Evolutionary conservation across 768 basidiomycete species (phyloP).

Genomic region (Phanerochaete carnosa): DNA sequence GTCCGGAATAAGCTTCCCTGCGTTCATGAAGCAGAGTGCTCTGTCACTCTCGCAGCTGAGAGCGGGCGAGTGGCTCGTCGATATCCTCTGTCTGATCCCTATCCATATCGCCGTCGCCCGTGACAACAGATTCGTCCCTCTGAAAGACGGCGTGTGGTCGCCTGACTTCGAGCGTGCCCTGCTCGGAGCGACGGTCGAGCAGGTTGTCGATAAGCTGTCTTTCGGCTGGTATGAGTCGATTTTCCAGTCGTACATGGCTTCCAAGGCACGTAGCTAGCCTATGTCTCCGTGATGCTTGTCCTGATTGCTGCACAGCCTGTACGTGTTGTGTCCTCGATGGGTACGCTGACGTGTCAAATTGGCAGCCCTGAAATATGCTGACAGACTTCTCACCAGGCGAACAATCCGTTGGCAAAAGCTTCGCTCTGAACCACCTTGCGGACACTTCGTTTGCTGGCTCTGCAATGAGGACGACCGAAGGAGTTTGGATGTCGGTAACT

Average conservation of each 20-base stretch:
- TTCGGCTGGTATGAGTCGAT: constrained; percentile 67
- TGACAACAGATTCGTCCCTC: constrained; percentile 58
- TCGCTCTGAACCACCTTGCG: constrained; percentile 53
- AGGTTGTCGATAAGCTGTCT: constrained; percentile 52
- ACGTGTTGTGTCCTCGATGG: constrained; percentile 66
- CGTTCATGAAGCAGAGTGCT: constrained; percentile 21
- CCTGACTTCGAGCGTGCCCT: constrained; percentile 47
- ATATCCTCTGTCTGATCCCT: constrained; percentile 58
- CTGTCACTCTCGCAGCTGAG: constrained; percentile 35
- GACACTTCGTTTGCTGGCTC: constrained; percentile 66
- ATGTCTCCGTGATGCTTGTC: neutral
- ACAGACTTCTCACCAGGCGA: constrained; percentile 36
- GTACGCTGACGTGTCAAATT: constrained; percentile 19
- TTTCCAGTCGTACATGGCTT: constrained; percentile 59
- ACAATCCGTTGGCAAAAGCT: constrained; percentile 64
- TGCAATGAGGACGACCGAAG: constrained; percentile 64
- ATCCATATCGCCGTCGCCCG: constrained; percentile 59
- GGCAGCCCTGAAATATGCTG: neutral
- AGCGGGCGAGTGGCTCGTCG: constrained; percentile 60
- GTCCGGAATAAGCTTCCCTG: constrained; percentile 26
- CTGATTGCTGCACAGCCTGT: constrained; percentile 41
- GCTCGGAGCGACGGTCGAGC: constrained; percentile 55
- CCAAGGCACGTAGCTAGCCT: constrained; percentile 37
- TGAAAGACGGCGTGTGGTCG: constrained; percentile 56
- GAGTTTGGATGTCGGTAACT: constrained; percentile 66